Conservation (phyloP, 2,329 filamentous ascomycete genomes). For the Neofusicoccum kwambonambiense region DNA sequence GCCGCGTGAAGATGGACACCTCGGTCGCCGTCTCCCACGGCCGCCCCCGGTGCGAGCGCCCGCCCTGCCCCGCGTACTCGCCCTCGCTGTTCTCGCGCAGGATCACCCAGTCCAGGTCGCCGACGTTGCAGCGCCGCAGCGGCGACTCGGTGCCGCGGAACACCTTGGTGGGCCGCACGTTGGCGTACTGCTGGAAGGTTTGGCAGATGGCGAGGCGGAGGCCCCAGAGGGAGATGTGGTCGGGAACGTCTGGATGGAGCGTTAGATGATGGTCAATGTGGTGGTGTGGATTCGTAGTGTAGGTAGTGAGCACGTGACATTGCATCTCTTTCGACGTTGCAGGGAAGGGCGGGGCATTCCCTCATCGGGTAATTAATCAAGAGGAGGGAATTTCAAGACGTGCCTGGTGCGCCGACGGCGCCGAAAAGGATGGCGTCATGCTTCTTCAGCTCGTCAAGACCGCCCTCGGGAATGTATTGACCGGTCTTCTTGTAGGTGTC, state of each 20-base stretch:
- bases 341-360: no score
- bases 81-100: slow-evolving; percentile 67
- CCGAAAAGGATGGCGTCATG: slow-evolving; percentile 69
- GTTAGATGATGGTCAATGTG: neutral
- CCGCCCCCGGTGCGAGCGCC: slow-evolving; percentile 57
- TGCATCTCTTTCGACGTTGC: neutral
- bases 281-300: neutral
- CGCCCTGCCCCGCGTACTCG: slow-evolving; percentile 65
- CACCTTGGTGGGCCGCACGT: slow-evolving; percentile 59
- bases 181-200: slow-evolving; percentile 57
- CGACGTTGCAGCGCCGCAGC: slow-evolving; percentile 49
- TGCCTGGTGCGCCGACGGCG: slow-evolving; percentile 61
- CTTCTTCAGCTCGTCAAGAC: slow-evolving; percentile 55
- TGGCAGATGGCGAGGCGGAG: slow-evolving; percentile 57
- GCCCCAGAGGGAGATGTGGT: slow-evolving; percentile 58
- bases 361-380: no score
- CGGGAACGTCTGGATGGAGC: slow-evolving; percentile 47
- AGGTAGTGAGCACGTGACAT: neutral
- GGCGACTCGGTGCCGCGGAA: slow-evolving; percentile 61
- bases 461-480: slow-evolving; percentile 62
- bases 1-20: slow-evolving; percentile 62
- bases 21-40: slow-evolving; percentile 63
- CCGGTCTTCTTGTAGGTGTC: slow-evolving; percentile 65
- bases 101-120: slow-evolving; percentile 66
- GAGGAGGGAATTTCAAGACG: neutral